Evolutionary conservation across 495 filamentous ascomycete species (phyloP).

Genomic region (Penicillium herquei): DNA sequence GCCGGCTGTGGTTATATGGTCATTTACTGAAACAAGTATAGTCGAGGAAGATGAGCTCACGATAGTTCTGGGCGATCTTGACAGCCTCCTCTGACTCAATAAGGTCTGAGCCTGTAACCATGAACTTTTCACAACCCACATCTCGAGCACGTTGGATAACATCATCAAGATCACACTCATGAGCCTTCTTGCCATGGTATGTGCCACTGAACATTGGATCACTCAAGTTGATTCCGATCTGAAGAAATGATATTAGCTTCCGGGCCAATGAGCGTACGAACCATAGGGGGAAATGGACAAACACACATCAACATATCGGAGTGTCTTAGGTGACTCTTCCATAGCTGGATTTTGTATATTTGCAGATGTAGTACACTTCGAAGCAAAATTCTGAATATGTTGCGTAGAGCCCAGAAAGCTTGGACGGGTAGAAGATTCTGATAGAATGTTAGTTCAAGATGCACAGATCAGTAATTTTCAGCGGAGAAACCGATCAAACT

Average conservation of each 20-base stretch:
- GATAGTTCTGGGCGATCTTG: slow-evolving; percentile 66
- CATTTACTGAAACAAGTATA: neutral
- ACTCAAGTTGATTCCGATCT: slow-evolving; percentile 91
- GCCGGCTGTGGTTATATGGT: slow-evolving; percentile 54
- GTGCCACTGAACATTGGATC: slow-evolving; percentile 81
- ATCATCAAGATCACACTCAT: slow-evolving; percentile 73
- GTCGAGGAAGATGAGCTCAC: slow-evolving; percentile 43
- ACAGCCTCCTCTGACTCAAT: slow-evolving; percentile 73
- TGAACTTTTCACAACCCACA: slow-evolving; percentile 80
- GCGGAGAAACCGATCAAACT: neutral
- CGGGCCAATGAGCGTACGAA: neutral
- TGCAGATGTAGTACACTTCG: neutral
- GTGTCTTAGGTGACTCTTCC: slow-evolving; percentile 30
- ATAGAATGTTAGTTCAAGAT: neutral
- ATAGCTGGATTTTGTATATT: slow-evolving; percentile 17
- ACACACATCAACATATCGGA: slow-evolving; percentile 49
- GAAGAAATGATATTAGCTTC: slow-evolving; percentile 14
- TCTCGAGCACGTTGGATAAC: slow-evolving; percentile 73
- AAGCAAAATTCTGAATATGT: too few species aligned
- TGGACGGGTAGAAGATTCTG: neutral
- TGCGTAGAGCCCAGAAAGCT: neutral
- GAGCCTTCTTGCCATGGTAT: slow-evolving; percentile 78
- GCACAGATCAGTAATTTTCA: too few species aligned
- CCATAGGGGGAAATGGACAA: neutral
- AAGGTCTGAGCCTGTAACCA: slow-evolving; percentile 91